Conservation (phyloP, 768 basidiomycete genomes). For the Lyophyllum shimeji region DNA sequence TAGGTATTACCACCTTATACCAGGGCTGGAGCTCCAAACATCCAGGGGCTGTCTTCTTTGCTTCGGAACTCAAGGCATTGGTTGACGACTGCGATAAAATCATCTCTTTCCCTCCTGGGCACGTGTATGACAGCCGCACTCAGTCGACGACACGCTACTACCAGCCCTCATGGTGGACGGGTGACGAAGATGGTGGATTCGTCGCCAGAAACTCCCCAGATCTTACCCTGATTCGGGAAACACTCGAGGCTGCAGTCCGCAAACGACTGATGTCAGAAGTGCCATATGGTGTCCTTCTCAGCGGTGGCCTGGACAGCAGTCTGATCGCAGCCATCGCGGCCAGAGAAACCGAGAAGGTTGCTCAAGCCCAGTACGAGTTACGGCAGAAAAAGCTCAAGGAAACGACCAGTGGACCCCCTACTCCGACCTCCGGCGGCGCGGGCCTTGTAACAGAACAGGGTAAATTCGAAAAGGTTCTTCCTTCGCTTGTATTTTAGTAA, state of each 20-base stretch:
- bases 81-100: constrained; percentile 92
- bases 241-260: constrained; percentile 87
- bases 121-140: constrained; percentile 89
- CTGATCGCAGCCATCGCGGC: constrained; percentile 95
- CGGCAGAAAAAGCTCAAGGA: constrained; percentile 61
- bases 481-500: not conserved
- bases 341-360: constrained; percentile 91
- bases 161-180: constrained; percentile 85
- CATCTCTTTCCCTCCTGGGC: constrained; percentile 95
- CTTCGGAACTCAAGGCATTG: constrained; percentile 94
- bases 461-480: constrained; percentile 24
- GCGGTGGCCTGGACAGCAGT: constrained; percentile 94
- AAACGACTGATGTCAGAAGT: constrained; percentile 99
- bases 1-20: constrained; percentile 98
- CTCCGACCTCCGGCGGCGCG: constrained; percentile 37
- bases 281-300: constrained; percentile 94
- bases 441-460: constrained; percentile 53
- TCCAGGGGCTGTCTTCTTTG: constrained; percentile 86
- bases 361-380: constrained; percentile 73
- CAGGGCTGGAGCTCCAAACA: constrained; percentile 88
- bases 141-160: constrained; percentile 81
- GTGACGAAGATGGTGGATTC: constrained; percentile 65
- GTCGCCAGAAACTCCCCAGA: constrained; percentile 66
- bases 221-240: constrained; percentile 69
- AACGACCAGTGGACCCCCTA: constrained; percentile 52